phyloP scores from a whole-genome alignment of 2,329 filamentous ascomycete species.

The Colletotrichum sp. region DNA sequence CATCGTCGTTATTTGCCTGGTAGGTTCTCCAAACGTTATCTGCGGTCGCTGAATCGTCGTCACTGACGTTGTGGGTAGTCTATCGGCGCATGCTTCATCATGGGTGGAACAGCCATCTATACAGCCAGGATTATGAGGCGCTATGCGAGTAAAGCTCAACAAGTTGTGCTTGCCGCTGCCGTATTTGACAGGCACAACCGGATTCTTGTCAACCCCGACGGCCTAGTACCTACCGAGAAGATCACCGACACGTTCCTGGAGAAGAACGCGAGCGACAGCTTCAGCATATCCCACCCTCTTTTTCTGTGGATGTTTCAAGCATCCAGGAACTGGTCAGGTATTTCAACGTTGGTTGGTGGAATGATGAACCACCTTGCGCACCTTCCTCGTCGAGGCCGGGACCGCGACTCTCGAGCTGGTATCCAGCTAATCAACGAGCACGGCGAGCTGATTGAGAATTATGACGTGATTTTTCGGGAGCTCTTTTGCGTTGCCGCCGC shows the following conservation, averaged over 20 bases:
- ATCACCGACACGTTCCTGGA: constrained; percentile 81
- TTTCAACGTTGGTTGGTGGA: constrained; percentile 70
- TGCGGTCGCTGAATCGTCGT: neutral
- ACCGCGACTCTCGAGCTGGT: constrained; percentile 40
- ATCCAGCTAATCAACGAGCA: constrained; percentile 56
- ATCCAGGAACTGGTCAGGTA: constrained; percentile 75
- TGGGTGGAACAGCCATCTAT: constrained; percentile 60
- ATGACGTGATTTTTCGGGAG: constrained; percentile 80
- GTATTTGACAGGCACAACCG: constrained; percentile 72
- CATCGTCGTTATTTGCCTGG: constrained; percentile 75
- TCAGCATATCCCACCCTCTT: constrained; percentile 76
- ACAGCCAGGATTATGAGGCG: constrained; percentile 57
- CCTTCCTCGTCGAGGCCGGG: constrained; percentile 44
- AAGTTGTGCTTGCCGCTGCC: constrained; percentile 64
- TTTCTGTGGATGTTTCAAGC: constrained; percentile 90
- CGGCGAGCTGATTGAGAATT: constrained; percentile 67
- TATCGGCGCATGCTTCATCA: constrained; percentile 63
- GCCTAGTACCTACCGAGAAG: constrained; percentile 72
- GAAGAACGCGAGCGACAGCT: constrained; percentile 70
- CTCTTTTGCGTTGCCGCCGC: constrained; percentile 82
- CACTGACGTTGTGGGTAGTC: constrained; percentile 47
- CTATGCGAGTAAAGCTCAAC: constrained; percentile 64
- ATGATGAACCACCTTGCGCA: constrained; percentile 75
- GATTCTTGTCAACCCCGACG: constrained; percentile 73
- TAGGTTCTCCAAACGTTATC: constrained; percentile 40